Evolutionary conservation across 331 rosid genomes (phyloP).

Genomic region (Telfairia occidentalis): DNA sequence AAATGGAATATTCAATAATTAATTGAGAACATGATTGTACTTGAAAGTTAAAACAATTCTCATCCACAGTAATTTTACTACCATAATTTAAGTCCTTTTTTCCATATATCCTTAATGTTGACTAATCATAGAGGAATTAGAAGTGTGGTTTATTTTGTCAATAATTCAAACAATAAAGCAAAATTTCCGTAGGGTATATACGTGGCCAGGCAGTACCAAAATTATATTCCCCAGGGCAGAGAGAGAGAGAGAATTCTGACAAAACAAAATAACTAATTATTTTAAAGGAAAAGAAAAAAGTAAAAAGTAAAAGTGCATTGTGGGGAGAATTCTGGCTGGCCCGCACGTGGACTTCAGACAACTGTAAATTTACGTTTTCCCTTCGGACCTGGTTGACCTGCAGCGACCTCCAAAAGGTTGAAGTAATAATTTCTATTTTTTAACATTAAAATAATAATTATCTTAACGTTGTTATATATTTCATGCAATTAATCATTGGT

Average conservation of each 20-base stretch:
- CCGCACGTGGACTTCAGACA: neutral
- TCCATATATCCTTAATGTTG: neutral
- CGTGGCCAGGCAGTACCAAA: slow-evolving; percentile 2
- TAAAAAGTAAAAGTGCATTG: neutral
- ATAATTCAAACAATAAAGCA: neutral
- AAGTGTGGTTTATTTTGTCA: neutral
- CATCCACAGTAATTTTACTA: neutral
- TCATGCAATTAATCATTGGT: too few relatives aligned
- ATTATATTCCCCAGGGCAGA: slow-evolving; percentile 1
- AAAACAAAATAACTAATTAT: neutral
- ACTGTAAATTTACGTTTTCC: neutral
- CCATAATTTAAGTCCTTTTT: neutral
- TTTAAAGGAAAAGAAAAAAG: neutral
- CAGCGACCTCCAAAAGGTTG: neutral
- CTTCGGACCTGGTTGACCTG: neutral
- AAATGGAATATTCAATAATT: neutral
- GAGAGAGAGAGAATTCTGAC: neutral
- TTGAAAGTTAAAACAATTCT: neutral
- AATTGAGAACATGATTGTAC: neutral
- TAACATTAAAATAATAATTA: neutral
- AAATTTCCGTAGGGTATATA: neutral
- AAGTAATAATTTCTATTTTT: neutral
- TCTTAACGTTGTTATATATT: neutral
- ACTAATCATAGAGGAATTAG: neutral
- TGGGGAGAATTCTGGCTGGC: neutral